These are phyloP conservation scores for Medicago truncatula DNA, from an alignment of 306 rosid species.

Conservation along the genomic window MtrunA17r5.0-ANR NC_053044.1:43650001-43650500, in stretches of 20 bases:
- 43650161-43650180: constrained; percentile 72
- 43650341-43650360: constrained; percentile 63
- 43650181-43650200: constrained; percentile 82
- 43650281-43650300: constrained; percentile 63
- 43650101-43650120: constrained; percentile 67
- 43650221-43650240: constrained; percentile 84
- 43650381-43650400: constrained; percentile 43
- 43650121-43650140: constrained; percentile 58
- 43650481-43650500: background rate
- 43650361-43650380: constrained; percentile 65
- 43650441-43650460: background rate
- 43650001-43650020: constrained; percentile 42
- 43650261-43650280: constrained; percentile 76
- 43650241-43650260: constrained; percentile 64
- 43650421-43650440: background rate
- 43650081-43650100: constrained; percentile 69
- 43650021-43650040: constrained; percentile 61
- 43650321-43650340: constrained; percentile 77
- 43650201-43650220: constrained; percentile 82
- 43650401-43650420: background rate
- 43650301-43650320: constrained; percentile 62
- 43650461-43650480: background rate
- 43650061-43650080: constrained; percentile 36
- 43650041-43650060: constrained; percentile 48
- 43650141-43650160: constrained; percentile 78